Percentiles rank a stretch among this genome's conserved stretches.
Conservation (phyloP, 768 basidiomycete species). For the Pleurotus eryngii region DNA sequence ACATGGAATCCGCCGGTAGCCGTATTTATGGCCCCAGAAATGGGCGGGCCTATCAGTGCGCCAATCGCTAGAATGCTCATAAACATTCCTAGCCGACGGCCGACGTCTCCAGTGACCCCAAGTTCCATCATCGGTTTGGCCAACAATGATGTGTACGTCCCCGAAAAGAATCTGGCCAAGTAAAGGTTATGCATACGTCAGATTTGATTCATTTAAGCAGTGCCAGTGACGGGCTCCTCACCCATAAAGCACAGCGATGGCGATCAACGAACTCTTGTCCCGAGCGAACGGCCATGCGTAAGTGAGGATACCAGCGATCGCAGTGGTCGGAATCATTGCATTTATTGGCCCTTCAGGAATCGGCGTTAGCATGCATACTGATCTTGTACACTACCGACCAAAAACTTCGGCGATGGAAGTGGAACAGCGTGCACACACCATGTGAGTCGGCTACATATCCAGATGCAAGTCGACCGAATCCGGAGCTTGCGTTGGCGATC, state of each 20-base stretch:
- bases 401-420: no score
- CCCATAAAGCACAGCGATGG: conserved; percentile 63
- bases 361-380: neutral
- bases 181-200: neutral
- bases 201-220: conserved; percentile 14
- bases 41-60: conserved; percentile 57
- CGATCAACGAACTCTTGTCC: conserved; percentile 42
- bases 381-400: neutral
- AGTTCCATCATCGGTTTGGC: conserved; percentile 24
- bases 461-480: conserved; percentile 54
- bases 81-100: conserved; percentile 54
- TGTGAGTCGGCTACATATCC: conserved; percentile 54
- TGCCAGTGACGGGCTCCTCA: conserved; percentile 22
- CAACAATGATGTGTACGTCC: conserved; percentile 3
- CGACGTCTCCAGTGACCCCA: conserved; percentile 51
- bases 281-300: conserved; percentile 69
- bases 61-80: conserved; percentile 51
- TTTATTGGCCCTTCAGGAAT: conserved; percentile 54
- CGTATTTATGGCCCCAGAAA: conserved; percentile 55
- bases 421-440: conserved; percentile 32
- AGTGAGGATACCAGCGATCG: conserved; percentile 53
- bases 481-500: conserved; percentile 64
- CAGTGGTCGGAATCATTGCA: conserved; percentile 62
- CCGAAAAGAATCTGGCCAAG: conserved; percentile 2
- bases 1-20: conserved; percentile 41